Evolutionary conservation across 176 grass and related monocot genomes (phyloP).

Genomic region (Triticum turgidum): DNA sequence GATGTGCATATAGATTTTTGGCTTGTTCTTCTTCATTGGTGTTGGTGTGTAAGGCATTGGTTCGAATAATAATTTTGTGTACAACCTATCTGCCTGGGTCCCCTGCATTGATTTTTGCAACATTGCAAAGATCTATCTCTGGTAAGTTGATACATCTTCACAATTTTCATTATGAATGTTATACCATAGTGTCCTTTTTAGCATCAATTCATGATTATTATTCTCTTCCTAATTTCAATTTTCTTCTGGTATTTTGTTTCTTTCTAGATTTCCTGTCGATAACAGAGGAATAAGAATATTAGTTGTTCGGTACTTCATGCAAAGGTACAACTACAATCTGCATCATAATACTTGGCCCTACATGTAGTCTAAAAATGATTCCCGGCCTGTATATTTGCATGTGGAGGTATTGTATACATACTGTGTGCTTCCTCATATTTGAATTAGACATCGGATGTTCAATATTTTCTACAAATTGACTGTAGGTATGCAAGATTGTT

Average conservation of each 20-base stretch:
- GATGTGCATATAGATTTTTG: too few relatives aligned
- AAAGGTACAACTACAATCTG: slow-evolving; percentile 26
- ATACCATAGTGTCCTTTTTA: not conserved
- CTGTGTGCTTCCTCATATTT: not conserved
- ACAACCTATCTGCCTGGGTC: too few relatives aligned
- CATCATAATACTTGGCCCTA: not conserved
- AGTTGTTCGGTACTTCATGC: slow-evolving; percentile 56
- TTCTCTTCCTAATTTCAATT: not conserved
- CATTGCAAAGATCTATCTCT: too few relatives aligned
- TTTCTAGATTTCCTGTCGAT: slow-evolving; percentile 68
- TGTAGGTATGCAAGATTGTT: slow-evolving; percentile 71
- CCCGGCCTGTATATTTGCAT: slow-evolving; percentile 58
- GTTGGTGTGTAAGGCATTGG: too few relatives aligned
- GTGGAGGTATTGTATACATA: slow-evolving; percentile 55
- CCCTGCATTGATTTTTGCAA: too few relatives aligned
- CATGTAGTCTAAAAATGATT: slow-evolving; percentile 46
- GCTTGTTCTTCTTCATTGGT: too few relatives aligned
- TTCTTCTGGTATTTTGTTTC: not conserved
- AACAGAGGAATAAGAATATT: slow-evolving; percentile 31
- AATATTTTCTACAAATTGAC: not conserved
- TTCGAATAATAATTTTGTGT: too few relatives aligned
- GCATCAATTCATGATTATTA: not conserved
- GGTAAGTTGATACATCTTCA: not conserved
- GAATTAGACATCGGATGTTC: not conserved
- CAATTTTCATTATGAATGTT: not conserved